Percentiles rank a stretch among this genome's conserved stretches.
phyloP scores from a whole-genome alignment of 78 protist species.

The Guillardia theta region DNA sequence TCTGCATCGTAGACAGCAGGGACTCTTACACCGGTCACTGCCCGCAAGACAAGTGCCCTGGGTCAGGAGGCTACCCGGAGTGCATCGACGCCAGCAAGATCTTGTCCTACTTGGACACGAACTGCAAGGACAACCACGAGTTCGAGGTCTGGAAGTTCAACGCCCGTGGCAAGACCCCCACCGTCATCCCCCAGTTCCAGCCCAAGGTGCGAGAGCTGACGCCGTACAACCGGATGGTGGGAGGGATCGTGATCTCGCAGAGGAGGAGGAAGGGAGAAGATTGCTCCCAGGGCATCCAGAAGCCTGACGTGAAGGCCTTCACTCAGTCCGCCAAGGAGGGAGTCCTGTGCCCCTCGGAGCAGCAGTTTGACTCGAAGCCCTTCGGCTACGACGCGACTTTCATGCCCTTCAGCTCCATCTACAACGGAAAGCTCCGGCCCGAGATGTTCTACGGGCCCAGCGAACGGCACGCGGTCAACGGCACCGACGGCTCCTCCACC shows the following conservation, averaged over 20 bases:
- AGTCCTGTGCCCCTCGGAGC: neutral
- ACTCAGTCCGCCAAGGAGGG: neutral
- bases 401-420: neutral
- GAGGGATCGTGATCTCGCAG: neutral
- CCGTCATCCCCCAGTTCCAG: neutral
- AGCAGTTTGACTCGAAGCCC: neutral
- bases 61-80: neutral
- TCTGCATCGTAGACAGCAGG: neutral
- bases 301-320: neutral
- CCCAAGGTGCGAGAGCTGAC: neutral
- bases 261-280: neutral
- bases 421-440: neutral
- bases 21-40: neutral
- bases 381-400: conserved; percentile 21
- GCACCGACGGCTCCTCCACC: neutral
- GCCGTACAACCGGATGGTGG: conserved; percentile 9
- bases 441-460: neutral
- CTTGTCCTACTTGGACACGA: neutral
- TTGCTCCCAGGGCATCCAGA: neutral
- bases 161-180: neutral
- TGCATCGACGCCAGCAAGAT: neutral
- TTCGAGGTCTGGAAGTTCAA: neutral
- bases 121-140: neutral
- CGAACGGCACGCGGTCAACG: neutral
- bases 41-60: neutral